phyloP scores from a whole-genome alignment of 306 rosid genomes.

The Casuarina glauca region DNA sequence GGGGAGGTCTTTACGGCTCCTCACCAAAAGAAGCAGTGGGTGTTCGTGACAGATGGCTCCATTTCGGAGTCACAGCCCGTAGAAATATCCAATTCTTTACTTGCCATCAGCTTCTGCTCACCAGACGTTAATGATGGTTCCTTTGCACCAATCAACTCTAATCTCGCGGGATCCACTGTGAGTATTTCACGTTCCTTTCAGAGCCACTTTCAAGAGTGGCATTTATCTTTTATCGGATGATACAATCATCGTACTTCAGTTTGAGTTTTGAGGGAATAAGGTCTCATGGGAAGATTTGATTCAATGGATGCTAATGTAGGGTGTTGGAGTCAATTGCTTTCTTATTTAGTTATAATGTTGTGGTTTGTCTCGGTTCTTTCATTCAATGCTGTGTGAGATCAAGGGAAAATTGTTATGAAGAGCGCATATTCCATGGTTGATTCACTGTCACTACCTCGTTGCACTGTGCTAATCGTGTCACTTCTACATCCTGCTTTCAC shows the following conservation, averaged over 20 bases:
- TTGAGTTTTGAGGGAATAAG: neutral
- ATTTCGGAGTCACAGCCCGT: constrained; percentile 42
- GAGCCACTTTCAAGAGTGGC: constrained; percentile 11
- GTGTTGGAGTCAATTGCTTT: no score
- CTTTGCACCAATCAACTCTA: constrained; percentile 57
- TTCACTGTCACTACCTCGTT: no score
- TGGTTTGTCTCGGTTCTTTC: no score
- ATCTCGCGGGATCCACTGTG: constrained; percentile 77
- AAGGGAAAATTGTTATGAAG: no score
- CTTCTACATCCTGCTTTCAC: neutral
- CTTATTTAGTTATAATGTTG: no score
- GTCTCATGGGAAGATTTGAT: neutral
- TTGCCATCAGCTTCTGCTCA: constrained; percentile 83
- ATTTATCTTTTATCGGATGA: neutral
- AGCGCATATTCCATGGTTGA: no score
- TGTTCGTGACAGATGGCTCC: constrained; percentile 83
- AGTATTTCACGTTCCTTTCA: constrained; percentile 14
- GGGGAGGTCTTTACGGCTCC: constrained; percentile 58
- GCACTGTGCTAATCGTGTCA: neutral
- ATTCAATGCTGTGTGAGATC: no score
- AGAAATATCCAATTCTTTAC: constrained; percentile 47
- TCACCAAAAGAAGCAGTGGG: constrained; percentile 80
- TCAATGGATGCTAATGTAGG: neutral
- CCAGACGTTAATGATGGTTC: constrained; percentile 49
- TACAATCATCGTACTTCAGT: neutral